A percentile compares a stretch with the other conserved stretches of the same genome.
These are phyloP conservation scores for Biscutella laevigata DNA, from an alignment of 441 rosid species.

Conservation along the genomic window DNA sequence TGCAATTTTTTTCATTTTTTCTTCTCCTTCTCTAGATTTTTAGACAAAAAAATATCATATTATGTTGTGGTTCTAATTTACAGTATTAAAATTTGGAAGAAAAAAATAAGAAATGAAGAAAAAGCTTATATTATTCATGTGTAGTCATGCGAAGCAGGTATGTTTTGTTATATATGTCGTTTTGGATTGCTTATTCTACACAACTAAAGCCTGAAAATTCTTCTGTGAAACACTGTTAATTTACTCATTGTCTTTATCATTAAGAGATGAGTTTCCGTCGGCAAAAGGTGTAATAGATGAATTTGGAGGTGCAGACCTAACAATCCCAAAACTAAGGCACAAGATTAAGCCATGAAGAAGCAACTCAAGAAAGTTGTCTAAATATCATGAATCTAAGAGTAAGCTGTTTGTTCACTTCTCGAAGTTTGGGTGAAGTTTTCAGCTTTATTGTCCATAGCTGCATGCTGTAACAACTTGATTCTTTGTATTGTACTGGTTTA, in stretches of 20 bases:
- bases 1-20: too few relatives aligned
- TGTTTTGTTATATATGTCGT: neutral
- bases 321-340: conserved; percentile 43
- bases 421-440: conserved; percentile 2
- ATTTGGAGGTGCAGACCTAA: conserved; percentile 79
- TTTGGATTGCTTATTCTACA: neutral
- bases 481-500: conserved; percentile 11
- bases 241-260: neutral
- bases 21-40: too few relatives aligned
- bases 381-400: neutral
- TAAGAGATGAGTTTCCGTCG: conserved; percentile 71
- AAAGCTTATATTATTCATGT: too few relatives aligned
- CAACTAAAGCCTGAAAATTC: neutral
- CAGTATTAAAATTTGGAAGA: too few relatives aligned
- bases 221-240: conserved; percentile 1
- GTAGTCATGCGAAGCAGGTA: conserved; percentile 85
- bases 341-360: conserved; percentile 34
- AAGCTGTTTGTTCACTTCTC: neutral
- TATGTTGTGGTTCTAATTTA: too few relatives aligned
- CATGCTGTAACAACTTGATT: conserved; percentile 15
- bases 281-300: conserved; percentile 79
- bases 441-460: too few relatives aligned
- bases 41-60: too few relatives aligned
- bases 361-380: conserved; percentile 8
- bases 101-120: too few relatives aligned